Evolutionary conservation across 495 filamentous ascomycete genomes (phyloP).

Genomic region (Recurvomyces mirabilis): DNA sequence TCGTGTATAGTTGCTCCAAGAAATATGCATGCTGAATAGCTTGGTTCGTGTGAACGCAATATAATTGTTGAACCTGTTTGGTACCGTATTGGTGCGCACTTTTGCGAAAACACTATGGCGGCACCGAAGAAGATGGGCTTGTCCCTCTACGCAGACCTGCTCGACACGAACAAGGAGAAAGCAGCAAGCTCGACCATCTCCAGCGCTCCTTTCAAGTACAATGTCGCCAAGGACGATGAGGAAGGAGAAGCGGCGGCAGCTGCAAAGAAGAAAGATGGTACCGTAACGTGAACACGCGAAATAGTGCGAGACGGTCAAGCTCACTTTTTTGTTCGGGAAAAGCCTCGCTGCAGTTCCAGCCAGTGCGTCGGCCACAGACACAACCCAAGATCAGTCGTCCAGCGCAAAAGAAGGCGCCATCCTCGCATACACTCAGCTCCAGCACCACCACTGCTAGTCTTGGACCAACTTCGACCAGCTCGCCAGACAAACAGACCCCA

Average conservation of each 20-base stretch:
- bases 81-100: no score
- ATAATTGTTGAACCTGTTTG: no score
- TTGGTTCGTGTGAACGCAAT: no score
- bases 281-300: conserved; percentile 30
- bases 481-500: conserved; percentile 18
- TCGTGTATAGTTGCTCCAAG: no score
- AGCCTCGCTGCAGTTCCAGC: conserved; percentile 81
- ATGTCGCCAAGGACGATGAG: conserved; percentile 40
- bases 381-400: conserved; percentile 57
- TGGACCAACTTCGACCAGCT: conserved; percentile 8
- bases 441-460: conserved; percentile 8
- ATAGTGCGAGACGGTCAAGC: conserved; percentile 40
- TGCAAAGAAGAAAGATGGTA: conserved; percentile 64
- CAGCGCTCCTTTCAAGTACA: conserved; percentile 68
- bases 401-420: conserved; percentile 23
- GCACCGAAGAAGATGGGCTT: conserved; percentile 27
- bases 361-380: conserved; percentile 63
- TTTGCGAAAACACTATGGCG: conserved; percentile 20
- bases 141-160: conserved; percentile 55
- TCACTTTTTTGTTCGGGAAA: conserved; percentile 26
- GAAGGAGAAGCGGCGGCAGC: conserved; percentile 59
- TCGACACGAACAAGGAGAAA: conserved; percentile 40
- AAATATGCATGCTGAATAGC: no score
- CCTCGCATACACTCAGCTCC: conserved; percentile 13
- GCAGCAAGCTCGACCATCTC: conserved; percentile 59